Base-by-base conservation (phyloP, 768 basidiomycete species). In the Amanita rimosa region DNA sequence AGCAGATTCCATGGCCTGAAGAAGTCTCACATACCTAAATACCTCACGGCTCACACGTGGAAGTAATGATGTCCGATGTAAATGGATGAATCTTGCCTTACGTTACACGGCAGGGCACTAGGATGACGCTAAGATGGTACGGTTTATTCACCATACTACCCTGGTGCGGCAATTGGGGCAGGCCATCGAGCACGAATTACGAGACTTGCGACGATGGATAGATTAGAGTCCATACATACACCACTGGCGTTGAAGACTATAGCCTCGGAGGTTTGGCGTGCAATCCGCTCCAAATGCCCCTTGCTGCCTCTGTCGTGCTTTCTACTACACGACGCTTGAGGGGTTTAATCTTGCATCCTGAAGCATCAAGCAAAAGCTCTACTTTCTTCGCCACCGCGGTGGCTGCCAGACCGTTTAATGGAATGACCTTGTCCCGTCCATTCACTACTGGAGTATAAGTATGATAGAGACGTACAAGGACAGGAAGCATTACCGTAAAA, bases 281-380 rank as follows among this genome's bases (percentile, higher is more conserved):
- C 53, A 93, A 65, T 16, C 90, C 88, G 60, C 83, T 86, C 90
- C 89, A 93, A 54, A 93, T 87, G 46, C 91, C 91, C 62, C 91
- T 80, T 8, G 86, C 73, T 14, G 87, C 75, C 67, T 88, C 85
- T 44, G 83, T 81, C 24, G 75, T 78, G 59, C 85, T 88, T 70
- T 87, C 80, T 24, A 95, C 83, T 14, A 75, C 71, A 51, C 78
- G 73, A 55, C 83, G 76, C 62, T 91, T 90, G 58, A 93, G 67
- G 11, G 82, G 72, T 60, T 80, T 81, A 50, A 94, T 91, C 65
- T 89, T 87, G 39, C 83, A 78, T 19, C 92, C 92, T 5, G 88
- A 91, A 29, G 91, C 79, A 63, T 91, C 89, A 43, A 95, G 78
- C 35, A 94, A 70, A 24, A 95, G 77, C 54, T 85, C 72, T 48